Percentiles rank a stretch among this genome's conserved stretches.
Evolutionary conservation across 257 asterid genomes (phyloP).

Genomic region (Agastache rugosa): DNA sequence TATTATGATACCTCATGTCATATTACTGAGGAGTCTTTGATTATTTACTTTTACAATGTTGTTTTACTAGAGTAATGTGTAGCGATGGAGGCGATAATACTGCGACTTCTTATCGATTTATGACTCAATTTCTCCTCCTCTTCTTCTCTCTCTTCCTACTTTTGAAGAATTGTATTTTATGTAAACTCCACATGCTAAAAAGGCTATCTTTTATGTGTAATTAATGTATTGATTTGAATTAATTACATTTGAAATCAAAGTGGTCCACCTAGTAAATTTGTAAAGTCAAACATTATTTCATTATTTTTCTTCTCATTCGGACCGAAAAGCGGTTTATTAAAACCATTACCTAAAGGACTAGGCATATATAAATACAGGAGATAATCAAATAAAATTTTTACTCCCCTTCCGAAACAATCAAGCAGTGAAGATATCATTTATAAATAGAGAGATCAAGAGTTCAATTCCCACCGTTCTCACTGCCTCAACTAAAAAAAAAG

Average conservation of each 20-base stretch:
- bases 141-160: neutral
- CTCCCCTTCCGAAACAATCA: no score
- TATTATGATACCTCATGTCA: no score
- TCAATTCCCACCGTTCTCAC: no score
- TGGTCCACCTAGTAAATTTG: slow-evolving; percentile 1
- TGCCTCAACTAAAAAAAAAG: no score
- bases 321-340: neutral
- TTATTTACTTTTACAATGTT: no score
- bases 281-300: neutral
- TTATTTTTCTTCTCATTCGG: neutral
- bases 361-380: neutral
- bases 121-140: neutral
- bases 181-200: neutral
- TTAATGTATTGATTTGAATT: neutral
- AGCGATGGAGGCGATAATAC: no score
- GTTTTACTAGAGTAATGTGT: no score
- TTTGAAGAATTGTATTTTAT: neutral
- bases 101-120: no score
- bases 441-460: no score
- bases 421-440: no score
- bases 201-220: neutral
- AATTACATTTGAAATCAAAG: neutral
- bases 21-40: no score
- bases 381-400: no score
- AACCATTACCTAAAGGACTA: neutral